A percentile compares a stretch with the other conserved stretches of the same genome.
Evolutionary conservation across 2,329 filamentous ascomycete species (phyloP).

Genomic region (Clonostachys solani): DNA sequence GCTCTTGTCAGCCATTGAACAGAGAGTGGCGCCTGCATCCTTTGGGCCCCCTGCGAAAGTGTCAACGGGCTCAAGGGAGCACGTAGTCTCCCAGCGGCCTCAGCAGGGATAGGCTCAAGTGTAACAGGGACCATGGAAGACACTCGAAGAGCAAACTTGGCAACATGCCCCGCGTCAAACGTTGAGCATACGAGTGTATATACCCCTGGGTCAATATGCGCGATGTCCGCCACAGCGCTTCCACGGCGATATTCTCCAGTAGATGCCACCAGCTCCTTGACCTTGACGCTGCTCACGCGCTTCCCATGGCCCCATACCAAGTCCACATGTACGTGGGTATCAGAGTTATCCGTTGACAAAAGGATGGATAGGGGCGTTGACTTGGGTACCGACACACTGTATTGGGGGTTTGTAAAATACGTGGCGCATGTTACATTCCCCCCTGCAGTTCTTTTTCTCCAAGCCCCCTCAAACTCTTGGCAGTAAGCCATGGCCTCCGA

Average conservation of each 20-base stretch:
- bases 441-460: constrained; percentile 77
- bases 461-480: constrained; percentile 58
- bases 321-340: constrained; percentile 79
- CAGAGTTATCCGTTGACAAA: constrained; percentile 61
- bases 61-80: constrained; percentile 52
- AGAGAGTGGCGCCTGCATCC: constrained; percentile 31
- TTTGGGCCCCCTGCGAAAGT: constrained; percentile 37
- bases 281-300: constrained; percentile 64
- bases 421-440: constrained; percentile 74
- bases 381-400: constrained; percentile 55
- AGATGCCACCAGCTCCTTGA: constrained; percentile 74
- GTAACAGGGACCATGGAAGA: constrained; percentile 54
- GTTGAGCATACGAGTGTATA: constrained; percentile 92
- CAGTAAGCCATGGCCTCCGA: constrained; percentile 53
- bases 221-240: constrained; percentile 65
- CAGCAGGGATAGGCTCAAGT: constrained; percentile 60
- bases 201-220: constrained; percentile 59
- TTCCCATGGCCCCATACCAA: constrained; percentile 74
- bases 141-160: constrained; percentile 72
- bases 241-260: constrained; percentile 87
- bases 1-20: constrained; percentile 53
- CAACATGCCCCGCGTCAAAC: constrained; percentile 76
- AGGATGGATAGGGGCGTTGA: constrained; percentile 66
- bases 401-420: constrained; percentile 88
- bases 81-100: constrained; percentile 71